Conservation (phyloP, 1,139 yeast genomes). For the Kluyveromyces sp. region DNA sequence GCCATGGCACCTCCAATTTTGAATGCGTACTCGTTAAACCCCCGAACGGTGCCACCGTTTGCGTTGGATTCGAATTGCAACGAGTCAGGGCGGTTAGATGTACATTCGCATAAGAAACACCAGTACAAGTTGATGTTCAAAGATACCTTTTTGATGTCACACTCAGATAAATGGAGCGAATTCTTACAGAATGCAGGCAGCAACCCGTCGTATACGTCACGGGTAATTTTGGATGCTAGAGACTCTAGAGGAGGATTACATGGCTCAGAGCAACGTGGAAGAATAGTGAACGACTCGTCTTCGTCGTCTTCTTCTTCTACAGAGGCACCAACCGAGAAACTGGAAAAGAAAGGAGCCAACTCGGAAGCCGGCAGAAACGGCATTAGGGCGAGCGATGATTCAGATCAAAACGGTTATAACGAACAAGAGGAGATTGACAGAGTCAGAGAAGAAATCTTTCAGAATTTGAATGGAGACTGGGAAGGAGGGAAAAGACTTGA, state of each 20-base stretch:
- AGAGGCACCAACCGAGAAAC: neutral
- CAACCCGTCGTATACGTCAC: constrained; percentile 5
- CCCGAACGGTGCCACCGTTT: constrained; percentile 32
- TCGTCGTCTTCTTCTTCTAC: neutral
- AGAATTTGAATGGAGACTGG: constrained; percentile 48
- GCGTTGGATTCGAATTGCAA: constrained; percentile 19
- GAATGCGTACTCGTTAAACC: constrained; percentile 26
- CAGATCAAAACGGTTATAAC: too few species aligned
- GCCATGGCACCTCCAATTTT: constrained; percentile 11
- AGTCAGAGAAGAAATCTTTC: constrained; percentile 21
- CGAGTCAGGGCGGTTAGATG: too few species aligned
- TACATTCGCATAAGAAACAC: too few species aligned
- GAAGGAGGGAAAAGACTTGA: constrained; percentile 62
- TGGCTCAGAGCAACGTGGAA: neutral
- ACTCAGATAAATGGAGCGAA: constrained; percentile 23
- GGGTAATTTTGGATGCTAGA: neutral
- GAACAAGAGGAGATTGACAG: constrained; percentile 20
- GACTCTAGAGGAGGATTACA: neutral
- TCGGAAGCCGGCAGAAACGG: too few species aligned
- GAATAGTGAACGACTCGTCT: neutral
- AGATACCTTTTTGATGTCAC: constrained; percentile 22
- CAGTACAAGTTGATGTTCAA: constrained; percentile 11
- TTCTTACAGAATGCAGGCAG: constrained; percentile 12
- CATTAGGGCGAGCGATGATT: too few species aligned
- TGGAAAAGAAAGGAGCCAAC: neutral